Evolutionary conservation across 768 basidiomycete genomes (phyloP), one percentile per base, ranked within the genome.

Genomic region (Boletus patriciae): DNA sequence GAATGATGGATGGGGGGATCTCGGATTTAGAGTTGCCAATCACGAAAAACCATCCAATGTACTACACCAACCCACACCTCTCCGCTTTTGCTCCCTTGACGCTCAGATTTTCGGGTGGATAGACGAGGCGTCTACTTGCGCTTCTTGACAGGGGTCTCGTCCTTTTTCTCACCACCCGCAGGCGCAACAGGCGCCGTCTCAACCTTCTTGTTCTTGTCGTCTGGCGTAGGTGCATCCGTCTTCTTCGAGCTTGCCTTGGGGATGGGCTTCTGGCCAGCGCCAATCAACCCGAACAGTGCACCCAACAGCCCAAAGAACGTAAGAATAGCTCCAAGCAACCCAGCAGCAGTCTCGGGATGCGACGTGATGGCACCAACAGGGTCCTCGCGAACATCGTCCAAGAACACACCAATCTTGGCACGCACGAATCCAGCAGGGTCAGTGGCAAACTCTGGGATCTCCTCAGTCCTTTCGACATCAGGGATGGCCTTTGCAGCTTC

Each of bases 261-360:
- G 52, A 76, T 71, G 31, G 91, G 85, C 69, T 88, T 85, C 70
- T 86, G 82, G 47, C 80, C 78, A 50, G 82, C 81, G 61, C 92
- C 89, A 70, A 94, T 81, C 65, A 94, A 76, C 53, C 92, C 86
- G 59, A 92, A 82, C 68, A 93, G 76, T 38, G 82, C 82, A 62
- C 87, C 90, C 61, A 98, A 71, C 85, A 97, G 86, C 46, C 89
- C 89, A 67, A 97, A 83, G 62, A 97, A 71, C 41, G 90, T 92
- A 65, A 96, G 80, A 46, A 90, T 60, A 47, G 83, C 85, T 60
- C 84, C 88, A 57, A 78, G 78, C 62, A 98, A 79, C 59, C 85
- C 90, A 45, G 80, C 88, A 64, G 86, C 93, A 50, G 91, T 91
- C 75, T 94, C 88, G 46, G 95, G 94, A 69, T 94, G 86, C 38